Evolutionary conservation across 2,329 filamentous ascomycete species (phyloP).

Genomic region (Escovopsis sp.): DNA sequence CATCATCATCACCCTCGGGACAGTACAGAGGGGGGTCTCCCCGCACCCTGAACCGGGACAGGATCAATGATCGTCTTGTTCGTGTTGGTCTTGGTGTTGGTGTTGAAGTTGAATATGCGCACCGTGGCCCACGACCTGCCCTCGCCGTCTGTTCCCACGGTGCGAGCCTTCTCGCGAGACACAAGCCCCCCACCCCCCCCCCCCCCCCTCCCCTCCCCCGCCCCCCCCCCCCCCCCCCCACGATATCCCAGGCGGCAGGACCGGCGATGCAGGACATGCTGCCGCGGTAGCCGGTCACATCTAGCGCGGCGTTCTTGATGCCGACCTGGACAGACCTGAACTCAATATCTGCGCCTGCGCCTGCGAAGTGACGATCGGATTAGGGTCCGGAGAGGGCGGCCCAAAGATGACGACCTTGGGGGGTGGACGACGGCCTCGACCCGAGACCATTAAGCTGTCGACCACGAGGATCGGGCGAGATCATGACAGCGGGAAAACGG

Average conservation of each 20-base stretch:
- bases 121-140: conserved; percentile 30
- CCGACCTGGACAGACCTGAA: conserved; percentile 61
- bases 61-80: conserved; percentile 47
- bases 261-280: conserved; percentile 58
- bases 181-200: too few species aligned
- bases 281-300: conserved; percentile 59
- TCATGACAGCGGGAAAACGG: conserved; percentile 47
- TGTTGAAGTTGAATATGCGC: conserved; percentile 58
- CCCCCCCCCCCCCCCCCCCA: too few species aligned
- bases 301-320: conserved; percentile 44
- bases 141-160: conserved; percentile 9
- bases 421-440: conserved; percentile 52
- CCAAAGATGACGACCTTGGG: conserved; percentile 57
- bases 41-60: conserved; percentile 38
- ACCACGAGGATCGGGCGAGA: conserved; percentile 48
- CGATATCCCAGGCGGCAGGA: conserved; percentile 28
- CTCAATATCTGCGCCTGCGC: conserved; percentile 38
- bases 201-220: too few species aligned
- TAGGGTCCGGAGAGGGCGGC: conserved; percentile 23
- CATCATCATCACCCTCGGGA: conserved; percentile 34
- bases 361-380: too few species aligned
- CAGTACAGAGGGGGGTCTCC: conserved; percentile 18
- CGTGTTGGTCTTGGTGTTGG: conserved; percentile 59
- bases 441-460: conserved; percentile 62
- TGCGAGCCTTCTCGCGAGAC: not conserved